A percentile compares a stretch with the other conserved stretches of the same genome.
Conservation (phyloP, 257 asterid species). For the Solanum sitiens region DNA sequence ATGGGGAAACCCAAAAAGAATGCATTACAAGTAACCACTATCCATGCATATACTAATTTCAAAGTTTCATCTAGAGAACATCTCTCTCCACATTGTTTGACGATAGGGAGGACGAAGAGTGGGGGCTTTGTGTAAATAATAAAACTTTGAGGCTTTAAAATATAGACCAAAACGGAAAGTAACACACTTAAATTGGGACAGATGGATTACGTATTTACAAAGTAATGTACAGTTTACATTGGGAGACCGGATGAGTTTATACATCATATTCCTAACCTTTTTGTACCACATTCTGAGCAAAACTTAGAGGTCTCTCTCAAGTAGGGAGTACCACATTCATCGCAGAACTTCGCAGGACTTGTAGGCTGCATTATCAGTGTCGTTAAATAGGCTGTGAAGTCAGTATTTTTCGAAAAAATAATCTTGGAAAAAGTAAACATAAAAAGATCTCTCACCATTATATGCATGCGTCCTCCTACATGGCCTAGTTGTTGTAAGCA, state of each 20-base stretch:
- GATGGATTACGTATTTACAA: not conserved
- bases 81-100: not conserved
- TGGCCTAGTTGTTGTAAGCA: slow-evolving; percentile 68
- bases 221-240: not conserved
- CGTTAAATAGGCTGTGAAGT: not conserved
- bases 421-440: not conserved
- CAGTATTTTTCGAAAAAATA: not conserved
- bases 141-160: not conserved
- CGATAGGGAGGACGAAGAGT: not conserved
- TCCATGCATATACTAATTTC: not conserved
- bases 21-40: not conserved
- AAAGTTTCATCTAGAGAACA: not conserved
- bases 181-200: not conserved
- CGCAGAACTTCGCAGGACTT: slow-evolving; percentile 87
- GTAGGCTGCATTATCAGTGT: slow-evolving; percentile 39
- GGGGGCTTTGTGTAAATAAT: not conserved
- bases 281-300: slow-evolving; percentile 86
- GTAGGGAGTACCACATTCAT: slow-evolving; percentile 81
- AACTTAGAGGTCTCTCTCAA: slow-evolving; percentile 78
- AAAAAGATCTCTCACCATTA: slow-evolving; percentile 36
- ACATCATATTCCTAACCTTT: slow-evolving; percentile 65
- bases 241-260: not conserved
- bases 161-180: not conserved
- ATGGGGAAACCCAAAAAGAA: not conserved
- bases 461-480: slow-evolving; percentile 69